Percentiles rank a stretch among this genome's conserved stretches.
These are phyloP conservation scores for Lolium rigidum DNA, from an alignment of 176 grass and related monocot species.

Conservation along the genomic window DNA sequence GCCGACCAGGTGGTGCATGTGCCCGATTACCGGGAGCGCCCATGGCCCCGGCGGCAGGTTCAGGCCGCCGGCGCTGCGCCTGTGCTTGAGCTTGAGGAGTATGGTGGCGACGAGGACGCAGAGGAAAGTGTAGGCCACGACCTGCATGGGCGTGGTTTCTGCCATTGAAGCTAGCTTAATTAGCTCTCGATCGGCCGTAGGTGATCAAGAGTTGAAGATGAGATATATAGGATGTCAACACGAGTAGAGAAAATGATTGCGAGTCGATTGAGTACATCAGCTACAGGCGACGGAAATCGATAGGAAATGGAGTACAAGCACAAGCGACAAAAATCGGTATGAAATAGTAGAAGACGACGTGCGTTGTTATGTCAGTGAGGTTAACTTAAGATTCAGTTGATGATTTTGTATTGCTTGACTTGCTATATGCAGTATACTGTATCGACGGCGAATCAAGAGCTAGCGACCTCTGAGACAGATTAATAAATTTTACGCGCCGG, in stretches of 20 bases:
- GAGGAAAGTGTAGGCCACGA: conserved; percentile 15
- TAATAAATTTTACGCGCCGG: not conserved
- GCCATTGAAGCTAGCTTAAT: not conserved
- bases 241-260: too few relatives aligned
- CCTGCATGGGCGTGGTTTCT: not conserved
- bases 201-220: not conserved
- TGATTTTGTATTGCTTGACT: conserved; percentile 10
- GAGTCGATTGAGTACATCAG: too few relatives aligned
- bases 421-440: not conserved
- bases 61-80: too few relatives aligned
- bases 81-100: conserved; percentile 6
- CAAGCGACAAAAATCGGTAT: too few relatives aligned
- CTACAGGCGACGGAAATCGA: too few relatives aligned
- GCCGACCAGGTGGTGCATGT: conserved; percentile 52
- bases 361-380: not conserved
- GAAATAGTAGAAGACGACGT: not conserved
- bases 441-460: not conserved
- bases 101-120: not conserved
- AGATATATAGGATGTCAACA: too few relatives aligned
- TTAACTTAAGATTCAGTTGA: not conserved
- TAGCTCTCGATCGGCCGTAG: not conserved
- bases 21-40: conserved; percentile 52
- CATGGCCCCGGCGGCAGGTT: conserved; percentile 51
- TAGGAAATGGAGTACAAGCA: too few relatives aligned
- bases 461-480: not conserved